These are phyloP conservation scores for Botrytis paeoniae DNA, from an alignment of 2,329 filamentous ascomycete species.

Conservation along the genomic window DNA sequence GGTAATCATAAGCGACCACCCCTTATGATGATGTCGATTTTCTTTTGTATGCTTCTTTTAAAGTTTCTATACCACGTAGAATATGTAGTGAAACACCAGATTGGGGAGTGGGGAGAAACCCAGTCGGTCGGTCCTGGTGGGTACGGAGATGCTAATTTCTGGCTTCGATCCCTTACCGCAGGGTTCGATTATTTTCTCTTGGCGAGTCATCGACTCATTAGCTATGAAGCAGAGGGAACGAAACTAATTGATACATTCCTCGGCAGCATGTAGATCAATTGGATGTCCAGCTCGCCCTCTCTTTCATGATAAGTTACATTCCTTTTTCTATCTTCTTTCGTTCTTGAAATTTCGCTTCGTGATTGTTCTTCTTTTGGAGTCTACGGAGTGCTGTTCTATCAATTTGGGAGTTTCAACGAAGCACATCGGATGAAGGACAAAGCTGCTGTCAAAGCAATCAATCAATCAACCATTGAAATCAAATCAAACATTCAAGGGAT, in stretches of 20 bases:
- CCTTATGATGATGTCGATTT: not conserved
- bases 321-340: not conserved
- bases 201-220: not conserved
- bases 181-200: not conserved
- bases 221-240: not conserved
- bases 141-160: not conserved
- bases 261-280: slow-evolving; percentile 2
- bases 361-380: not conserved
- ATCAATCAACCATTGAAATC: not conserved
- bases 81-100: not conserved
- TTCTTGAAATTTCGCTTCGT: not conserved
- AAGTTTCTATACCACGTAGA: not conserved
- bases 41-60: not conserved
- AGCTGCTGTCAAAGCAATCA: slow-evolving; percentile 7
- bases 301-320: not conserved
- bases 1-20: not conserved
- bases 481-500: not conserved
- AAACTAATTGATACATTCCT: not conserved
- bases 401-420: not conserved
- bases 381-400: not conserved
- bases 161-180: slow-evolving; percentile 9
- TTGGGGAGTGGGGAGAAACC: not conserved
- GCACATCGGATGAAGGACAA: slow-evolving; percentile 3
- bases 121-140: not conserved
- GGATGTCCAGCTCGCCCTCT: not conserved